These are phyloP conservation scores for Zanthoxylum bungeanum DNA, from an alignment of 345 rosid genomes.

Conservation along the genomic window DNA sequence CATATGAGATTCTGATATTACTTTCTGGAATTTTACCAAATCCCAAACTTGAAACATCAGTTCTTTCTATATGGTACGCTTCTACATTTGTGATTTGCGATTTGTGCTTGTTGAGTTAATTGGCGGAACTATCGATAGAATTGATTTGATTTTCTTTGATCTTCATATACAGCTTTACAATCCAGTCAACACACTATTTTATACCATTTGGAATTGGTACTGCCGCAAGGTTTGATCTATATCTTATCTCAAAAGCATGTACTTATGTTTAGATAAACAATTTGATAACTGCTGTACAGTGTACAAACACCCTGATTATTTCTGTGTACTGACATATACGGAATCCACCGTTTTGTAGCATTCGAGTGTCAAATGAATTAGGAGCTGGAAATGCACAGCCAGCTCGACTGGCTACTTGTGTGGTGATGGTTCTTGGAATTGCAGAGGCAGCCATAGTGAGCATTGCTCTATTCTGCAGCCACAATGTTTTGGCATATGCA, in stretches of 20 bases:
- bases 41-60: conserved; percentile 53
- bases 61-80: conserved; percentile 52
- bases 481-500: conserved; percentile 30
- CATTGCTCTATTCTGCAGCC: too few species aligned
- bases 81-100: too few species aligned
- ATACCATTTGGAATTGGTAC: conserved; percentile 48
- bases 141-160: neutral
- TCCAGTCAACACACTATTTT: conserved; percentile 31
- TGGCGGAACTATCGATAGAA: neutral
- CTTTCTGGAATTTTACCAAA: conserved; percentile 48
- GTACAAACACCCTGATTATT: rapidly evolving
- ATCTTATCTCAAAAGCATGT: neutral
- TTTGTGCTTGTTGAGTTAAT: neutral
- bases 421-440: conserved; percentile 17
- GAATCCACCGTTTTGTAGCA: too few species aligned
- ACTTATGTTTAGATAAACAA: too few species aligned
- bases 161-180: conserved; percentile 37
- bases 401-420: conserved; percentile 34
- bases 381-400: conserved; percentile 41
- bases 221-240: conserved; percentile 45
- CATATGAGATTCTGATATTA: conserved; percentile 44
- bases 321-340: neutral
- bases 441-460: too few species aligned
- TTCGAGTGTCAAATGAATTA: too few species aligned
- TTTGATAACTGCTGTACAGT: too few species aligned